phyloP scores from a whole-genome alignment of 2,329 filamentous ascomycete species.

The Magnaporthales sp. region DNA sequence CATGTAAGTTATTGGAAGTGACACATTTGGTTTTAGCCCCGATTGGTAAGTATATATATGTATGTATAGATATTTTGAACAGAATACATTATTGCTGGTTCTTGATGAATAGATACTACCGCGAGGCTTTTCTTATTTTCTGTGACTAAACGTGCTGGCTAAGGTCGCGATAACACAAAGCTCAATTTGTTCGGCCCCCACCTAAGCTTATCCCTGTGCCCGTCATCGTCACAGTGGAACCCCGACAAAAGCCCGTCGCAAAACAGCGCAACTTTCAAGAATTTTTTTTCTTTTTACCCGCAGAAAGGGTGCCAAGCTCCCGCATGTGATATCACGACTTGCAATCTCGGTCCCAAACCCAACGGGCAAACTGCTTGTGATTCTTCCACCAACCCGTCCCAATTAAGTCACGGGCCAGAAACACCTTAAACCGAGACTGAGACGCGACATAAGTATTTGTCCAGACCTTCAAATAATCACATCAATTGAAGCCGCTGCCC shows the following conservation, averaged over 20 bases:
- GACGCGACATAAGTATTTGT: background rate
- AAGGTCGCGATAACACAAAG: background rate
- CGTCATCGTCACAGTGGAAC: constrained; percentile 1
- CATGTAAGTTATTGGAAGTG: background rate
- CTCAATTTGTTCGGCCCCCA: background rate
- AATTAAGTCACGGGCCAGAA: background rate
- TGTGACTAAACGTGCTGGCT: background rate
- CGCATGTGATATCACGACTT: background rate
- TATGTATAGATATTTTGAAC: too few species aligned
- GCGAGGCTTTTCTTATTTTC: too few species aligned
- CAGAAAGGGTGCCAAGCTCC: background rate
- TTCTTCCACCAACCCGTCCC: background rate
- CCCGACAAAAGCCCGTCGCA: background rate
- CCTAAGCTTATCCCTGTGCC: background rate
- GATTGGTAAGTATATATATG: too few species aligned
- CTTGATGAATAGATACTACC: too few species aligned
- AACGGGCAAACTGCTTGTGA: background rate
- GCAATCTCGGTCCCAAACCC: background rate
- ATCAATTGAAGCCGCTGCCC: constrained; percentile 9
- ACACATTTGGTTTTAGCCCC: background rate
- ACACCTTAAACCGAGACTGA: background rate
- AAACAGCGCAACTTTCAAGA: background rate
- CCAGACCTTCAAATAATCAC: background rate
- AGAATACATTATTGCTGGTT: too few species aligned
- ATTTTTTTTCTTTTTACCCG: background rate